Conservation (phyloP, 768 basidiomycete genomes). For the Suillus bovinus region DNA sequence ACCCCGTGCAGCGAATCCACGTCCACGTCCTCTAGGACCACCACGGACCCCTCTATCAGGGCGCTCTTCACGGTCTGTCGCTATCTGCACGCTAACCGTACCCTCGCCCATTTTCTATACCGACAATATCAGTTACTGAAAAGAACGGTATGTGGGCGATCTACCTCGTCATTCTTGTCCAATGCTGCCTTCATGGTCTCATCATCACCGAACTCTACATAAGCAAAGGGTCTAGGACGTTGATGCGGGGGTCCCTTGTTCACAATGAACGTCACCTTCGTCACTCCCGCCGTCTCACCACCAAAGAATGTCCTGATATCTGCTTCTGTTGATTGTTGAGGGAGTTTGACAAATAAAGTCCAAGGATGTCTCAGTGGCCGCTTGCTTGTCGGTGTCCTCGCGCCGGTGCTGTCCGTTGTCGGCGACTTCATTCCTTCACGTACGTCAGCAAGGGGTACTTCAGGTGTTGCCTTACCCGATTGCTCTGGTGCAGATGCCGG, state of each 20-base stretch:
- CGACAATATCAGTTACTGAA: constrained; percentile 13
- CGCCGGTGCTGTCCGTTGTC: constrained; percentile 57
- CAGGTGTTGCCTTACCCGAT: constrained; percentile 43
- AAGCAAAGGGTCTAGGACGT: constrained; percentile 63
- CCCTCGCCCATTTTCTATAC: constrained; percentile 69
- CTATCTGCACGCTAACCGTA: constrained; percentile 67
- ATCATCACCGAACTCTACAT: constrained; percentile 90
- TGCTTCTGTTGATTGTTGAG: constrained; percentile 50
- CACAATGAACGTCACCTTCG: constrained; percentile 51
- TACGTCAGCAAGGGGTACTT: constrained; percentile 28
- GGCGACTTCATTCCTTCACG: constrained; percentile 52
- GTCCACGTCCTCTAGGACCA: constrained; percentile 53
- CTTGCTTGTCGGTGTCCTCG: constrained; percentile 69
- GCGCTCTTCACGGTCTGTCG: constrained; percentile 53
- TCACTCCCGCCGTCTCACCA: constrained; percentile 68
- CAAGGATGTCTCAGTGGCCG: constrained; percentile 71
- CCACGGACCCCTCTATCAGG: constrained; percentile 41
- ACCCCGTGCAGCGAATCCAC: constrained; percentile 62
- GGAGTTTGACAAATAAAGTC: constrained; percentile 82
- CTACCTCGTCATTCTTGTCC: constrained; percentile 71
- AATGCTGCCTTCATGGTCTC: constrained; percentile 81
- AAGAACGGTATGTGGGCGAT: constrained; percentile 19
- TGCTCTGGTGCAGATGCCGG: constrained; percentile 16
- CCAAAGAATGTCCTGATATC: constrained; percentile 79
- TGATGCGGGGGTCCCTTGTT: constrained; percentile 35